These are phyloP conservation scores for Albizia julibrissin DNA, from an alignment of 306 rosid genomes.

Conservation along the genomic window DNA sequence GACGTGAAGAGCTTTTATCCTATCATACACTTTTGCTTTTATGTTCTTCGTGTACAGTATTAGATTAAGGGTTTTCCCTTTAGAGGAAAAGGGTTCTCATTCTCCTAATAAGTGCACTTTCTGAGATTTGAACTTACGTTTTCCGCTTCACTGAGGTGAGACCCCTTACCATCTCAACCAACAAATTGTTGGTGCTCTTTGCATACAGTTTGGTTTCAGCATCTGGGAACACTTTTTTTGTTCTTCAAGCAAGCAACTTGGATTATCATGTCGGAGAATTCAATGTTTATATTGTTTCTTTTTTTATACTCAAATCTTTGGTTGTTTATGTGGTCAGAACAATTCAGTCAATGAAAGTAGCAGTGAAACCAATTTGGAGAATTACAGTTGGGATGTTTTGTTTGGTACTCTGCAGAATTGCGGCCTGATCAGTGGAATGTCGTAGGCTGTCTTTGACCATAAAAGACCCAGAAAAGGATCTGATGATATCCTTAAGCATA, in stretches of 20 bases:
- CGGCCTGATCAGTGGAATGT: constrained; percentile 8
- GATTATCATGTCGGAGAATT: neutral
- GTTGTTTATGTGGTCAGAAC: neutral
- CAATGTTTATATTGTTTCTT: neutral
- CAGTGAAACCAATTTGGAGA: neutral
- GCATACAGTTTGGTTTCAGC: neutral
- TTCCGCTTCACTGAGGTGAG: too few species aligned
- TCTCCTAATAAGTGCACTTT: too few species aligned
- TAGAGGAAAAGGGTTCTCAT: too few species aligned
- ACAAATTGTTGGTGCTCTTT: neutral
- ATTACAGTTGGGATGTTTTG: neutral
- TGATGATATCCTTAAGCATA: neutral
- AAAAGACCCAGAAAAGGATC: fast-evolving
- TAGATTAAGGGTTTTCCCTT: too few species aligned
- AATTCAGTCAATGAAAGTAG: neutral
- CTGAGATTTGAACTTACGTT: too few species aligned
- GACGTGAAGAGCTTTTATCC: neutral
- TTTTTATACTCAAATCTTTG: neutral
- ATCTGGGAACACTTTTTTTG: constrained; percentile 1
- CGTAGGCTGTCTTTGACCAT: too few species aligned
- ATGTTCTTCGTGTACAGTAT: too few species aligned
- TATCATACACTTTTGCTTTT: too few species aligned
- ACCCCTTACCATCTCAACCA: too few species aligned
- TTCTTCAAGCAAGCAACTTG: neutral
- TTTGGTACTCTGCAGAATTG: neutral